Conservation (phyloP, 2,329 filamentous ascomycete genomes). For the Aspergillus persii region DNA sequence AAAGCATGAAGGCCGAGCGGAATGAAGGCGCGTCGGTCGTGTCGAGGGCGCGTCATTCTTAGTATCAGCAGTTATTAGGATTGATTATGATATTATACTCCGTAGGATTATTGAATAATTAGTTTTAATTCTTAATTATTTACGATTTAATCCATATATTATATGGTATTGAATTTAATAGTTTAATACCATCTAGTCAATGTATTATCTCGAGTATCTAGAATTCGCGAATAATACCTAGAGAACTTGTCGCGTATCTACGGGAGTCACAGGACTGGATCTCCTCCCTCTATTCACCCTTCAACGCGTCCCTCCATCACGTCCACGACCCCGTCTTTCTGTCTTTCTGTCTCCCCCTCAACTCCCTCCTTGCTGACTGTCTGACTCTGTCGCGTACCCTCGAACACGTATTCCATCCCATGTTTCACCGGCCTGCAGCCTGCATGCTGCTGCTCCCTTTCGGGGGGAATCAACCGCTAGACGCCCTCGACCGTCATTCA, state of each 20-base stretch:
- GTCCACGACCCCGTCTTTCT: conserved; percentile 6
- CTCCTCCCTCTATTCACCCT: conserved; percentile 15
- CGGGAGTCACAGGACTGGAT: too few relatives aligned
- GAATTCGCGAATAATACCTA: too few relatives aligned
- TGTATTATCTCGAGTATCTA: too few relatives aligned
- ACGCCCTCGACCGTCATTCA: background rate
- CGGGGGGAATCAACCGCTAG: background rate
- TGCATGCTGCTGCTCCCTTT: background rate
- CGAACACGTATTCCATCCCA: conserved; percentile 8
- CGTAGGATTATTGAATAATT: too few relatives aligned
- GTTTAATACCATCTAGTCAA: background rate
- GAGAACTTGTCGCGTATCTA: too few relatives aligned
- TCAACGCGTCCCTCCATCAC: conserved; percentile 17
- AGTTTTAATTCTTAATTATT: too few relatives aligned
- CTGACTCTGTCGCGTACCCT: conserved; percentile 5
- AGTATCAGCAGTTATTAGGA: too few relatives aligned
- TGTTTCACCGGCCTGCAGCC: conserved; percentile 11
- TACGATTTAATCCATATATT: too few relatives aligned
- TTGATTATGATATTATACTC: too few relatives aligned
- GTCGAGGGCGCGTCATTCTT: background rate
- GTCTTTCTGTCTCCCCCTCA: too few relatives aligned
- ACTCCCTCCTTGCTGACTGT: background rate
- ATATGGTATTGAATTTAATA: background rate
- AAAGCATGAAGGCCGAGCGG: background rate
- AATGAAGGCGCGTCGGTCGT: background rate